Evolutionary conservation across 2,329 filamentous ascomycete species (phyloP).

Genomic region (Polychaeton citri): DNA sequence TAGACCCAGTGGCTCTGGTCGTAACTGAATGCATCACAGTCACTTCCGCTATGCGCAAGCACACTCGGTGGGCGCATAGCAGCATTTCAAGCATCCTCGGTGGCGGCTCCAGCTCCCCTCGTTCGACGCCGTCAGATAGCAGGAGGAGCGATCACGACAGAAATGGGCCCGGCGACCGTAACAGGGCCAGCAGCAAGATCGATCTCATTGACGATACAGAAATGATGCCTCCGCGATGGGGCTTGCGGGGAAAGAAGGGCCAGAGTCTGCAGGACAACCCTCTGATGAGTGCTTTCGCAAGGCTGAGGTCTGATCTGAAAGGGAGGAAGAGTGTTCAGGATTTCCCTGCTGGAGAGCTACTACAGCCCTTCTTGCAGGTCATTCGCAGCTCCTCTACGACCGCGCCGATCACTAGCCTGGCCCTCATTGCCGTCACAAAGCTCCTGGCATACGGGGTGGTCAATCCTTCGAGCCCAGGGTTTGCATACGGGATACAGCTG

Average conservation of each 20-base stretch:
- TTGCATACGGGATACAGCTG: constrained; percentile 84
- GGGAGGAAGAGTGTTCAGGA: constrained; percentile 73
- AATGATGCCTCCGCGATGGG: constrained; percentile 73
- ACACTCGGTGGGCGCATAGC: constrained; percentile 89
- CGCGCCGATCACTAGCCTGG: constrained; percentile 88
- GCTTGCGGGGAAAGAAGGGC: constrained; percentile 82
- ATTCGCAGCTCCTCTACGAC: constrained; percentile 94
- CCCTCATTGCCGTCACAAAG: constrained; percentile 85
- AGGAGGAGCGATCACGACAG: constrained; percentile 18
- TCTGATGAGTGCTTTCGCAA: constrained; percentile 86
- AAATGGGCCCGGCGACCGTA: constrained; percentile 24
- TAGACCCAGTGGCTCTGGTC: constrained; percentile 45
- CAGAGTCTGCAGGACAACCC: constrained; percentile 97
- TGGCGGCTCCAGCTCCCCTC: constrained; percentile 6
- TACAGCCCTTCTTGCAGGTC: constrained; percentile 91
- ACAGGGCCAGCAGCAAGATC: constrained; percentile 18
- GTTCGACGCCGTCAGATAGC: constrained; percentile 6
- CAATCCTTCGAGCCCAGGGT: constrained; percentile 67
- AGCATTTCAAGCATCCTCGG: constrained; percentile 93
- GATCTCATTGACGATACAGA: constrained; percentile 18
- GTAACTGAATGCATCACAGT: constrained; percentile 98
- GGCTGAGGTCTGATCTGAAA: constrained; percentile 75
- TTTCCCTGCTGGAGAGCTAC: constrained; percentile 78
- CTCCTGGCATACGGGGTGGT: constrained; percentile 94
- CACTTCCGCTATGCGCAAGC: constrained; percentile 95